phyloP scores from a whole-genome alignment of 2,329 filamentous ascomycete species.

The Madurella fahalii region DNA sequence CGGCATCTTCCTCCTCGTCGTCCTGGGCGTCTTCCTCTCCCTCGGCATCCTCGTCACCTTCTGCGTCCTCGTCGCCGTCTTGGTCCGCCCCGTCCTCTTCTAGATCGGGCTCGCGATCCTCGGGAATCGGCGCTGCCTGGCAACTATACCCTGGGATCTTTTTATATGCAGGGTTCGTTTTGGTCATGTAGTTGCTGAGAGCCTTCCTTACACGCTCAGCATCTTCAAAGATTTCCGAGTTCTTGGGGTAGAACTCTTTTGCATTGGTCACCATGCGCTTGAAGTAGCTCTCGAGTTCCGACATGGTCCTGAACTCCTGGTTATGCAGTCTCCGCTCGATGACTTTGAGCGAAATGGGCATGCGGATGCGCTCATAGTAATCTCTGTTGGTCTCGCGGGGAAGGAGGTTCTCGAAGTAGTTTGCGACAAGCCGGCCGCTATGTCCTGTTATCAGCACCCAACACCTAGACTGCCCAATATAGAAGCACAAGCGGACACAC shows the following conservation, averaged over 20 bases:
- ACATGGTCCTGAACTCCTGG: constrained; percentile 64
- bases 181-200: constrained; percentile 82
- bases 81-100: constrained; percentile 27
- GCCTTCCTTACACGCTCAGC: constrained; percentile 84
- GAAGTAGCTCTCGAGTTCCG: constrained; percentile 75
- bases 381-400: constrained; percentile 60
- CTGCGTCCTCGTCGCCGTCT: constrained; percentile 32
- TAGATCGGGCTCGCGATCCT: constrained; percentile 34
- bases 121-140: constrained; percentile 67
- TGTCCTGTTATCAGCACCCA: constrained; percentile 10
- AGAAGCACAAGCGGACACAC: constrained; percentile 40
- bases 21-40: constrained; percentile 31
- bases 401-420: constrained; percentile 69
- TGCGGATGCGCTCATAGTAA: constrained; percentile 72
- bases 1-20: constrained; percentile 27
- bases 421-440: constrained; percentile 70
- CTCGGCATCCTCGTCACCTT: constrained; percentile 26
- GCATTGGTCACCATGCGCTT: constrained; percentile 86
- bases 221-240: constrained; percentile 71
- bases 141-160: constrained; percentile 62
- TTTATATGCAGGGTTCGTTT: constrained; percentile 78
- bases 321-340: constrained; percentile 71
- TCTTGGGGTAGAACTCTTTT: constrained; percentile 75
- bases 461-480: background rate
- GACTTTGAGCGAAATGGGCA: constrained; percentile 73